Evolutionary conservation across 257 asterid species (phyloP), one percentile per base, ranked within the genome.

Genomic region (Thymus mandschuricus): DNA sequence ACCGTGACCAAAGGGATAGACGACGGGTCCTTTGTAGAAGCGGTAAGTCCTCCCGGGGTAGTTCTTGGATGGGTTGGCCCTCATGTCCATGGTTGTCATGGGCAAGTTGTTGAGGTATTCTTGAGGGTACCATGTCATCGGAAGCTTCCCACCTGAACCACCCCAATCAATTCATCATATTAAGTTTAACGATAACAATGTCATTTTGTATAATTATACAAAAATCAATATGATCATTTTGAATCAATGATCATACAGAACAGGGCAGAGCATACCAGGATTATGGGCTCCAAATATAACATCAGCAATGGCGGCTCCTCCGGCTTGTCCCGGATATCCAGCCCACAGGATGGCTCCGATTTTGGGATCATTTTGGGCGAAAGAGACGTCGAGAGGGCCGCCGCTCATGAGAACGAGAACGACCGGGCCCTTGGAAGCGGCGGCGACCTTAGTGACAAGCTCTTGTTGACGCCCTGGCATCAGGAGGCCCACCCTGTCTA

Each of bases 61-160:
- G 71, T 85, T 87, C 49, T 45, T 81, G 0, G 84, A 66, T 6
- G 85, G 88, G 61, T 86, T 52, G 3, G 95, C 15, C 31, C 96
- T 71, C 97, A 91, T 91, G 51, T 79, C 84, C 96, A 88, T 91
- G 3, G 69, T 59, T 9, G 94, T 87, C 97, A 91, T 88, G 43
- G 96, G 92, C 64, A 91, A 62, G 71, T 82, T 85, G 62, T 83
- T 56, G 0, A 87, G 84, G 78, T 86, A 91, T 10, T 77, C 82
- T 30, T 89, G 91, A 3, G 92, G 94, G 70, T 91, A 91, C 96
- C 96, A 91, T 41, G 97, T 89, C 88, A 87, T 86, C 0, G 96
- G 96, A 29, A 91, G 86, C 84, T 81, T 91, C 15, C 96, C 97
- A 64, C 91, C 95, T 89, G 27, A 8, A n/a, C 41, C 41, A 38